Evolutionary conservation across 1,284 basidiomycete species (phyloP).

Genomic region (Cutaneotrichosporon cavernicola): DNA sequence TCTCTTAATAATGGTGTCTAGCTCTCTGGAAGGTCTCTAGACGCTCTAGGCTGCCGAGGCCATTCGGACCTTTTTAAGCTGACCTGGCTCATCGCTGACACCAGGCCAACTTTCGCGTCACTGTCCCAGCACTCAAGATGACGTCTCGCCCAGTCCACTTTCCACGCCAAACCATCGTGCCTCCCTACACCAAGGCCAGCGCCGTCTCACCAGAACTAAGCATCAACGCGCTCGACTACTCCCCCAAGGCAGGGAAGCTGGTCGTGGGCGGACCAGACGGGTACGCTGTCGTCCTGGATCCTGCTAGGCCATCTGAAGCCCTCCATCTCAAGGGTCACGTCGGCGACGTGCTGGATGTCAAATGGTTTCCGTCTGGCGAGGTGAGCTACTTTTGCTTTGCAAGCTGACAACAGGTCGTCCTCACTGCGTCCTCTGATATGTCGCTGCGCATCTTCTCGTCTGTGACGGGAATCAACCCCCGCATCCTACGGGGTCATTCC

Average conservation of each 20-base stretch:
- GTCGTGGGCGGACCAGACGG: constrained; percentile 53
- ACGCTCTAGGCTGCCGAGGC: too few species aligned
- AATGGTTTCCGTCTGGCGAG: constrained; percentile 49
- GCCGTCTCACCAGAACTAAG: constrained; percentile 35
- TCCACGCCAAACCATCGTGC: constrained; percentile 44
- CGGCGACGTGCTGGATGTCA: constrained; percentile 51
- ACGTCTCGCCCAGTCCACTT: constrained; percentile 35
- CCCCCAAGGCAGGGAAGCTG: constrained; percentile 37
- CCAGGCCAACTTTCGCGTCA: constrained; percentile 41
- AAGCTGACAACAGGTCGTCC: constrained; percentile 46
- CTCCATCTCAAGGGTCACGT: constrained; percentile 51
- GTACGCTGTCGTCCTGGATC: constrained; percentile 43
- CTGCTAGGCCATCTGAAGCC: neutral
- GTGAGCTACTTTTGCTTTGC: constrained; percentile 19
- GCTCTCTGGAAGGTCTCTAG: too few species aligned
- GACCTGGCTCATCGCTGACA: constrained; percentile 15
- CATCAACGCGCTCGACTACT: constrained; percentile 48
- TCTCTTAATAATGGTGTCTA: neutral
- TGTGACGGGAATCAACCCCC: constrained; percentile 52
- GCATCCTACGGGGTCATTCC: constrained; percentile 68
- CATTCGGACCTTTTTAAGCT: too few species aligned
- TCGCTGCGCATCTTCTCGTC: constrained; percentile 52
- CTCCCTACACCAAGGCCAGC: constrained; percentile 37
- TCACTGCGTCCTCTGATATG: constrained; percentile 53
- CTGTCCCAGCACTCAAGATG: constrained; percentile 35